Evolutionary conservation across 1,284 basidiomycete genomes (phyloP), one percentile per base, ranked within the genome.

Genomic region (Tilletiopsis washingtonensis): DNA sequence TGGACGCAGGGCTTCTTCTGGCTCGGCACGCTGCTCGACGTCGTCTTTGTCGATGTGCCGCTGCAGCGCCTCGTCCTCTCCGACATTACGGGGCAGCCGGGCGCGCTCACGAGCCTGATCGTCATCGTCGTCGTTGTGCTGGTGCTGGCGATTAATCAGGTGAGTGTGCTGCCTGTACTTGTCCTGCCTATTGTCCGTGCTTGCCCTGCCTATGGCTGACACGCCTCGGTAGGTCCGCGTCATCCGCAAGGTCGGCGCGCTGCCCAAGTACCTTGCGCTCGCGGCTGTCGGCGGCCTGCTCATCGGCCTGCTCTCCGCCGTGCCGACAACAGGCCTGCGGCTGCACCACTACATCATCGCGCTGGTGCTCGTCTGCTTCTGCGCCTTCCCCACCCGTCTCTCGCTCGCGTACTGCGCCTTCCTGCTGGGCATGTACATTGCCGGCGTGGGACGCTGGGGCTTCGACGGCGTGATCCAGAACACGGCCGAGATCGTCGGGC

Each of bases 391-490:
- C 0, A 91, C 87, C 17, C 78, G 86, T 29, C 75, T 84, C 21
- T 86, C 37, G 25, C 29, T 47, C 23, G 39, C 39, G 5, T 47
- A 49, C 17, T 24, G 25, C 19, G 86, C 84, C 1, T 83, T 90
- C 62, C 74, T 89, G 7, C 76, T 90, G 27, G 88, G 89, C 11
- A 80, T 90, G 75, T 90, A 88, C 74, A 63, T 74, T 36, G 71
- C 75, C 54, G 74, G 74, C 11, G 55, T 69, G 1, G 68, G 56
- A 4, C 49, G 69, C 20, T 71, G 69, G 69, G 50, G 56, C n/a
- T 84, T 87, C 62, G 86, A 81, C 61, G 83, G 85, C 1, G 83
- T 91, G 45, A 67, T 91, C 40, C 82, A 91, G 71, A 88, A 88
- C 3, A 75, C 78, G 5, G 80, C 76, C n/a, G 82, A 84, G 80